Conservation (phyloP, 306 rosid genomes). For the Inga leiocalycina region DNA sequence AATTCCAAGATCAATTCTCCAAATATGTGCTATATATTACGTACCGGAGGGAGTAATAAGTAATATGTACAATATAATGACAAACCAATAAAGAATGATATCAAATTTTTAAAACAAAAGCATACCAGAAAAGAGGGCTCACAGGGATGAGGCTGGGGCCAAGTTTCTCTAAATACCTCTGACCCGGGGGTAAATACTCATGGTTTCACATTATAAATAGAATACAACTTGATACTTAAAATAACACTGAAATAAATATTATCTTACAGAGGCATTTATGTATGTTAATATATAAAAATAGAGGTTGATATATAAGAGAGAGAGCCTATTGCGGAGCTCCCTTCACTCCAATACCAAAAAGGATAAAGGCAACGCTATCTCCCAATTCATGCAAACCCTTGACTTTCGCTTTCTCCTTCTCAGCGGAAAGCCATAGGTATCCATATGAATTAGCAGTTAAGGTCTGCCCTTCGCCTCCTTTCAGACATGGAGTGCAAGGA, state of each 20-base stretch:
- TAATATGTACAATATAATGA: no score
- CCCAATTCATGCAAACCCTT: slow-evolving; percentile 12
- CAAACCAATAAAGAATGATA: no score
- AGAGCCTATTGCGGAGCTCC: background rate
- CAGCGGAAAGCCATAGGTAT: background rate
- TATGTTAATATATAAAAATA: background rate
- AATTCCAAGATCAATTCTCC: no score
- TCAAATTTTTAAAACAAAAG: background rate
- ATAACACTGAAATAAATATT: background rate
- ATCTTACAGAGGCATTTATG: background rate
- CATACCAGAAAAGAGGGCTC: background rate
- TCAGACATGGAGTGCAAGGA: background rate
- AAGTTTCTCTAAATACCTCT: background rate
- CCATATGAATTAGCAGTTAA: background rate
- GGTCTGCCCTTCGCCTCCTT: background rate
- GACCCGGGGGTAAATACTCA: background rate
- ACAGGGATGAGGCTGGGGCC: background rate
- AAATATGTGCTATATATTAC: no score
- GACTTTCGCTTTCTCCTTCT: background rate
- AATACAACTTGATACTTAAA: no score
- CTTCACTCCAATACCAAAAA: slow-evolving; percentile 10
- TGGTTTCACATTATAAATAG: no score
- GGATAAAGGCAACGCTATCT: slow-evolving; percentile 1
- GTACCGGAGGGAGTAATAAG: no score
- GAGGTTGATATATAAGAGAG: background rate